These are phyloP conservation scores for Cylindrodendrum hubeiense DNA, from an alignment of 2,329 filamentous ascomycete species.

Conservation along the genomic window DNA sequence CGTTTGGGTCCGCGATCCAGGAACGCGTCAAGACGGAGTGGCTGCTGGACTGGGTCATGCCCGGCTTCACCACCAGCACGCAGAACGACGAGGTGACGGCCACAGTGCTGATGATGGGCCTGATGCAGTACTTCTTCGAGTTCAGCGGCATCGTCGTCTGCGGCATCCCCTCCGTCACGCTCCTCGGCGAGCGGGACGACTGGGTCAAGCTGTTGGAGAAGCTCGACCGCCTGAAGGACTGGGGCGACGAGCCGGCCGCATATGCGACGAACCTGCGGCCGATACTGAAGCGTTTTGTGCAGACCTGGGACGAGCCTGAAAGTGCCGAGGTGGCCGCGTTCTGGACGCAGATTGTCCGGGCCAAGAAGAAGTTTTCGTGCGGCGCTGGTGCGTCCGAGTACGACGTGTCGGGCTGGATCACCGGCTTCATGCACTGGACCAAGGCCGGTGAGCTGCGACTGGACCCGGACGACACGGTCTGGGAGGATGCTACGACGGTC, in stretches of 20 bases:
- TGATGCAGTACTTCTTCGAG: slow-evolving; percentile 55
- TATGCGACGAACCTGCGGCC: slow-evolving; percentile 57
- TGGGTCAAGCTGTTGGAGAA: slow-evolving; percentile 56
- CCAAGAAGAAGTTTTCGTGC: slow-evolving; percentile 46
- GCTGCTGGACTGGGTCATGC: slow-evolving; percentile 57
- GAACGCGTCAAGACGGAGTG: slow-evolving; percentile 53
- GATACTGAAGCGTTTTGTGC: slow-evolving; percentile 59
- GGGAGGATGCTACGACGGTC: slow-evolving; percentile 14
- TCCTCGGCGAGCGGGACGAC: slow-evolving; percentile 54
- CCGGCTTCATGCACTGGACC: slow-evolving; percentile 61
- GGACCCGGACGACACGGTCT: slow-evolving; percentile 23
- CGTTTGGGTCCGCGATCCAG: slow-evolving; percentile 56
- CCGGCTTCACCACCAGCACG: slow-evolving; percentile 57
- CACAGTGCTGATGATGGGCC: slow-evolving; percentile 59
- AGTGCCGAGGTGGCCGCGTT: slow-evolving; percentile 52
- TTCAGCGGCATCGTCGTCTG: slow-evolving; percentile 54
- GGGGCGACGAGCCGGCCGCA: slow-evolving; percentile 56
- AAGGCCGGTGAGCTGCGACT: slow-evolving; percentile 47
- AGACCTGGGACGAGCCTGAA: slow-evolving; percentile 55
- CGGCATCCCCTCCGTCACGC: slow-evolving; percentile 57
- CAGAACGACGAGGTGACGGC: slow-evolving; percentile 54
- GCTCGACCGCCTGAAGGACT: slow-evolving; percentile 56
- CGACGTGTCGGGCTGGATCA: slow-evolving; percentile 61
- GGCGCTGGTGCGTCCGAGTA: slow-evolving; percentile 49
- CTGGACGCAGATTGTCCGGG: slow-evolving; percentile 58